A percentile compares a stretch with the other conserved stretches of the same genome.
These are phyloP conservation scores for Beauveria sp. DNA, from an alignment of 2,329 filamentous ascomycete species.

Conservation along the genomic window DNA sequence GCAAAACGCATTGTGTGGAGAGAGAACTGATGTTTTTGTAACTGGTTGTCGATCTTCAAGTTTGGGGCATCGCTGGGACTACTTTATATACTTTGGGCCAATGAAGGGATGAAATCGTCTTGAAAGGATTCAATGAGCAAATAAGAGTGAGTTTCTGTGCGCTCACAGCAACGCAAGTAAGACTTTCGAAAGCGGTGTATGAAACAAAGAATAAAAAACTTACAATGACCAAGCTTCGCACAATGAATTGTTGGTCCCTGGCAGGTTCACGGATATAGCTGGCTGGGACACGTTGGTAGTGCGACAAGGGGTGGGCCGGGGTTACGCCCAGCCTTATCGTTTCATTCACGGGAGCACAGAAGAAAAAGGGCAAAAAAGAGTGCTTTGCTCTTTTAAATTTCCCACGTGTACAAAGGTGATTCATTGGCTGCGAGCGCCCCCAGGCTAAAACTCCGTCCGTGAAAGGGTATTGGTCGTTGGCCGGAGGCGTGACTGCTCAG, in stretches of 20 bases:
- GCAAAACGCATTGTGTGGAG: not conserved
- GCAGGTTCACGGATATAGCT: not conserved
- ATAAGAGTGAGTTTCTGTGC: not conserved
- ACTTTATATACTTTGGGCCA: not conserved
- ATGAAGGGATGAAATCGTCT: too few relatives aligned
- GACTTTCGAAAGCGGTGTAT: not conserved
- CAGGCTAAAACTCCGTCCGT: too few relatives aligned
- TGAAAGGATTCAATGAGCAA: not conserved
- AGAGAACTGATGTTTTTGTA: not conserved
- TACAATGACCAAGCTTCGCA: not conserved
- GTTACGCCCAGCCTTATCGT: not conserved
- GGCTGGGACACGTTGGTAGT: not conserved
- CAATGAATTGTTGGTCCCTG: not conserved
- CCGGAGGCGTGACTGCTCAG: too few relatives aligned
- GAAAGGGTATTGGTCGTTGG: too few relatives aligned
- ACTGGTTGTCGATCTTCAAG: not conserved
- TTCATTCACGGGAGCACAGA: not conserved
- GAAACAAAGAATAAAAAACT: not conserved
- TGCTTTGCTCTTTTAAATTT: not conserved
- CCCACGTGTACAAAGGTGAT: not conserved
- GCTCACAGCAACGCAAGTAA: not conserved
- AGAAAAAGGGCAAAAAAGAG: not conserved
- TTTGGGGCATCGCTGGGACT: not conserved
- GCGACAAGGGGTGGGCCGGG: not conserved
- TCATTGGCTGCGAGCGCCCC: not conserved